Percentiles rank a stretch among this genome's conserved stretches.
These are phyloP conservation scores for Pleurotus platypus DNA, from an alignment of 768 basidiomycete species.

Conservation along the genomic window DNA sequence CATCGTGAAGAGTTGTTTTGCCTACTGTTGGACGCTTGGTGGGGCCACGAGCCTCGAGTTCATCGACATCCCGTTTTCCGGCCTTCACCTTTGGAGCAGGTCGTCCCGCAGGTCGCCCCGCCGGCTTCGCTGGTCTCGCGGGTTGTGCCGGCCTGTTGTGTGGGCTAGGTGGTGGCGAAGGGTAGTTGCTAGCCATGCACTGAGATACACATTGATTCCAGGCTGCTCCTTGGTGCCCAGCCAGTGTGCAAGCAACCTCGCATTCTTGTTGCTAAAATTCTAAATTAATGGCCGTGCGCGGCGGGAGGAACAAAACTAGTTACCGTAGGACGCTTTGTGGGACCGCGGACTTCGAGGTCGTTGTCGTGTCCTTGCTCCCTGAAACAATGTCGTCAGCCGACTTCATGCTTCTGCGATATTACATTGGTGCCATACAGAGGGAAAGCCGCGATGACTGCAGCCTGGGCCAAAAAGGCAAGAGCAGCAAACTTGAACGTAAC, in stretches of 20 bases:
- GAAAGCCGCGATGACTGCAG: neutral
- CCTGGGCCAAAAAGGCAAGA: neutral
- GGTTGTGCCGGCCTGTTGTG: neutral
- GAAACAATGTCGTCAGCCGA: no score
- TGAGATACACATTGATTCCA: neutral
- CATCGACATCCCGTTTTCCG: no score
- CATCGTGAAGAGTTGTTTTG: neutral
- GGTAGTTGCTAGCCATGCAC: conserved; percentile 3
- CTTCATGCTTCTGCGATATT: neutral
- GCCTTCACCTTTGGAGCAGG: neutral
- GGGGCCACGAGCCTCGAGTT: neutral
- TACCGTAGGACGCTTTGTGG: neutral
- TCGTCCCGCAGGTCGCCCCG: no score
- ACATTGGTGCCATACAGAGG: no score
- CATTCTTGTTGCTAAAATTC: neutral
- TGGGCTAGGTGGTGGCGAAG: neutral
- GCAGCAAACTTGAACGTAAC: neutral
- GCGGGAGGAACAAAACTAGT: neutral
- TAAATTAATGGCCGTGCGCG: neutral
- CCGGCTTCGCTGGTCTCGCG: no score
- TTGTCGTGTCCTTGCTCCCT: neutral
- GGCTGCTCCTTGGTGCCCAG: neutral
- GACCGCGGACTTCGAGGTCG: neutral
- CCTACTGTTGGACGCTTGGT: conserved; percentile 1
- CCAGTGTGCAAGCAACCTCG: neutral